phyloP scores from a whole-genome alignment of 129 eudicot genomes.

The Artemisia argyi region DNA sequence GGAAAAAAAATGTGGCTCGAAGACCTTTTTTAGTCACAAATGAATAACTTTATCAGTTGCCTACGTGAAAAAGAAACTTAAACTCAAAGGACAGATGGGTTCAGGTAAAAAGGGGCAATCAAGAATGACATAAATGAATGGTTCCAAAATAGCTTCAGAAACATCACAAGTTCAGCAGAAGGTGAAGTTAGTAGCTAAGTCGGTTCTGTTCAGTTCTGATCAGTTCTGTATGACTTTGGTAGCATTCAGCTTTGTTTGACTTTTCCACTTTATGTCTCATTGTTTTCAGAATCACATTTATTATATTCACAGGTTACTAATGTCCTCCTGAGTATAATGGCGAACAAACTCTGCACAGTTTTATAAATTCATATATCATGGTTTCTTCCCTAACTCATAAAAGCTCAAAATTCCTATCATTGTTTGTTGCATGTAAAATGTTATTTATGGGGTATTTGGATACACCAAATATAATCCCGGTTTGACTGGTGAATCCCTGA shows the following conservation, averaged over 20 bases:
- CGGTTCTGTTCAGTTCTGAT: background rate
- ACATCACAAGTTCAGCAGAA: background rate
- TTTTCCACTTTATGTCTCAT: background rate
- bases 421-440: background rate
- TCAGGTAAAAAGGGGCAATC: background rate
- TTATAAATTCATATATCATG: background rate
- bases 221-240: slow-evolving; percentile 2
- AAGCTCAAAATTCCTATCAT: background rate
- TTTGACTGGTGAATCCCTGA: too few relatives aligned
- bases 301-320: background rate
- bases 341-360: background rate
- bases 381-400: background rate
- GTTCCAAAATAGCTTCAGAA: slow-evolving; percentile 2
- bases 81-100: background rate
- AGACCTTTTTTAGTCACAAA: too few relatives aligned
- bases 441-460: too few relatives aligned
- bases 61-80: background rate
- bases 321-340: background rate
- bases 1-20: too few relatives aligned
- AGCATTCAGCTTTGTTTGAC: background rate
- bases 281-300: slow-evolving; percentile 1
- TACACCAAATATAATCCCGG: too few relatives aligned
- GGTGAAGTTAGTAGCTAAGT: background rate
- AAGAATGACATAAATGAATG: background rate
- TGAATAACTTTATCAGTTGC: too few relatives aligned